Base-by-base conservation (phyloP, 2,329 filamentous ascomycete species). In the Didymellaceae sp. region DNA sequence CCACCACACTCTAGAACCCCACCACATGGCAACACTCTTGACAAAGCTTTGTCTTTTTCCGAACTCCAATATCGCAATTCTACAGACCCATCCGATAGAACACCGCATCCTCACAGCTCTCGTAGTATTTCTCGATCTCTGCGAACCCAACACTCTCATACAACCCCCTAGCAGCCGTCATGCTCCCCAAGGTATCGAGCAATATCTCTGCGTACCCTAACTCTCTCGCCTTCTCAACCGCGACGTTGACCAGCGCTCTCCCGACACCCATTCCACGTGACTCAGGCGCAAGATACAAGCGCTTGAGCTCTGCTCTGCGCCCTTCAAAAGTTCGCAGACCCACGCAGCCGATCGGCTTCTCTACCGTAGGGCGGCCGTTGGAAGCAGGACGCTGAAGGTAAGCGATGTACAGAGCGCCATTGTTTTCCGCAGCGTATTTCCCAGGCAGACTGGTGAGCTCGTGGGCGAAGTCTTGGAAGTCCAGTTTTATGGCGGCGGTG, bases 391-490 rank as follows among this genome's bases (percentile, higher is more conserved):
- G 17, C 3, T 30, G 8, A 9, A 18, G 6, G 41, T 63, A 64
- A 9, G 81, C 80, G 3, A 85, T 74, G 16, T 83, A 73, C 0
- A 85, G 63, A 17, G 75, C 73, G 2, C 82, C 83, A 4, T 70
- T 71, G 3, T 74, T 70, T 2, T 72, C 66, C 4, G 71, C 64
- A 0, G 74, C 66, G 62, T 86, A 86, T 62, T 79, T 79, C 1
- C 82, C 82, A 0, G 83, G 83, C 13, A 86, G 68, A 7, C 65
- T 71, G 6, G 74, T 69, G 16, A 86, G 71, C 63, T 86, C 83
- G 8, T 72, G 61, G 8, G 74, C 62, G 67, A 84, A 86, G 52
- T 76, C 73, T 65, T 86, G 83, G 61, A 82, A 86, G 9, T 75
- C 74, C 26, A 86, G 79, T 57, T 83, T 82, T 42, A 86, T 74